phyloP scores from a whole-genome alignment of 2,329 filamentous ascomycete species.

The Bipolaris sorokiniana region DNA sequence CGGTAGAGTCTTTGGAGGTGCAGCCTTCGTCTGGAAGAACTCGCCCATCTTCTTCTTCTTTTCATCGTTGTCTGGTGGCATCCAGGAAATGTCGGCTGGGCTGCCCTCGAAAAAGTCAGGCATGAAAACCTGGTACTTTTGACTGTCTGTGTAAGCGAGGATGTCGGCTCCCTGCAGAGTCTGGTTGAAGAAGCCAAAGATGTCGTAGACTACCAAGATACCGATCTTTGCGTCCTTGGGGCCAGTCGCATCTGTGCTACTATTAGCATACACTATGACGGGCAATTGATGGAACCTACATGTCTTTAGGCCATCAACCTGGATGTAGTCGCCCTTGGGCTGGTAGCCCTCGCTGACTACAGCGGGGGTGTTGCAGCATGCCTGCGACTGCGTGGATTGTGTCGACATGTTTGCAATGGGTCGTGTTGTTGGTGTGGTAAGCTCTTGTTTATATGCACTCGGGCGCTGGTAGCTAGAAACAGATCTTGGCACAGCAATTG shows the following conservation, averaged over 20 bases:
- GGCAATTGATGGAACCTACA: conserved; percentile 49
- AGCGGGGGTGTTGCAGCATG: conserved; percentile 58
- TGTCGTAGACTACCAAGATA: conserved; percentile 66
- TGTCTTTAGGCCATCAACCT: conserved; percentile 66
- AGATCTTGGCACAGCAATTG: conserved; percentile 18
- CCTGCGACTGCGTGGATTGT: conserved; percentile 46
- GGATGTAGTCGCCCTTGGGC: conserved; percentile 64
- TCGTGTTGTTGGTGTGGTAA: conserved; percentile 5
- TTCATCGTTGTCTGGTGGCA: conserved; percentile 65
- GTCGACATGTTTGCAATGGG: conserved; percentile 40
- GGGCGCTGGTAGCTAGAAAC: not conserved
- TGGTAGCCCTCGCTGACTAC: conserved; percentile 59
- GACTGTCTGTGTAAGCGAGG: conserved; percentile 63
- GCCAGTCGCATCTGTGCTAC: conserved; percentile 59
- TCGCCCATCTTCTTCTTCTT: conserved; percentile 65
- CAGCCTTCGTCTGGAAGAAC: conserved; percentile 64
- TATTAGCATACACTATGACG: not conserved
- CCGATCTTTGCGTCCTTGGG: conserved; percentile 62
- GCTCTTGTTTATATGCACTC: not conserved
- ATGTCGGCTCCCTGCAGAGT: conserved; percentile 69
- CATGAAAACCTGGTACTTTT: conserved; percentile 84
- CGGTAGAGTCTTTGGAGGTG: conserved; percentile 63
- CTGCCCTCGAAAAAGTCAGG: conserved; percentile 88
- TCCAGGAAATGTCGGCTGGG: conserved; percentile 68
- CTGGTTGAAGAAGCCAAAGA: conserved; percentile 69